These are phyloP conservation scores for Triticum dicoccoides DNA, from an alignment of 176 grass and related monocot genomes.

Conservation along the genomic window DNA sequence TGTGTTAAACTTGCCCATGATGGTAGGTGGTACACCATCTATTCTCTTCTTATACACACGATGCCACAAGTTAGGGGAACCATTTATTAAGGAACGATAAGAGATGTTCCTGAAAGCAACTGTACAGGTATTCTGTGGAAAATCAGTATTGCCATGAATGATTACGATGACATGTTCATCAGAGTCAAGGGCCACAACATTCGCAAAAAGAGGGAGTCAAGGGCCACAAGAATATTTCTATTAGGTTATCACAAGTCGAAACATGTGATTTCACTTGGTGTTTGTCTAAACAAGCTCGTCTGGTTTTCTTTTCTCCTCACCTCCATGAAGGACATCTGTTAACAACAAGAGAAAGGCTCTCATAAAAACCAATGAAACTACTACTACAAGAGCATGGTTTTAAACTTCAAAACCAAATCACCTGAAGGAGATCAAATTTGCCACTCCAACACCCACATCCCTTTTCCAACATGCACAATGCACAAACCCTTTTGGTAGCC, in stretches of 20 bases:
- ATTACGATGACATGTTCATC: not conserved
- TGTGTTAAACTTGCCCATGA: not conserved
- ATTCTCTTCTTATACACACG: not conserved
- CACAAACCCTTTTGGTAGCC: no score
- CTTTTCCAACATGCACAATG: no score
- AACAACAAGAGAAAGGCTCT: conserved; percentile 1
- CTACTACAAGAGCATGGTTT: not conserved
- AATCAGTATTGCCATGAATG: not conserved
- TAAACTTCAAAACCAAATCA: not conserved
- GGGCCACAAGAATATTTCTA: not conserved
- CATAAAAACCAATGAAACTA: not conserved
- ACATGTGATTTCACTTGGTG: conserved; percentile 8
- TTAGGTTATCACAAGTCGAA: not conserved
- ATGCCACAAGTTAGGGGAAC: not conserved
- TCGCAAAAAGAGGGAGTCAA: not conserved
- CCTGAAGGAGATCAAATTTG: not conserved
- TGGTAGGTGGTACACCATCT: not conserved
- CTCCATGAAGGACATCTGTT: conserved; percentile 11
- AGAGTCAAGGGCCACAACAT: not conserved
- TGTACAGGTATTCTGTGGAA: not conserved
- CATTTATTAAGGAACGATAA: not conserved
- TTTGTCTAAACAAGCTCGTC: not conserved
- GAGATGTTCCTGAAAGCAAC: not conserved
- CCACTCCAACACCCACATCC: not conserved
- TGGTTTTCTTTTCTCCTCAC: conserved; percentile 4